phyloP scores from a whole-genome alignment of 768 basidiomycete genomes.

The Pseudohyphozyma bogoriensis region DNA sequence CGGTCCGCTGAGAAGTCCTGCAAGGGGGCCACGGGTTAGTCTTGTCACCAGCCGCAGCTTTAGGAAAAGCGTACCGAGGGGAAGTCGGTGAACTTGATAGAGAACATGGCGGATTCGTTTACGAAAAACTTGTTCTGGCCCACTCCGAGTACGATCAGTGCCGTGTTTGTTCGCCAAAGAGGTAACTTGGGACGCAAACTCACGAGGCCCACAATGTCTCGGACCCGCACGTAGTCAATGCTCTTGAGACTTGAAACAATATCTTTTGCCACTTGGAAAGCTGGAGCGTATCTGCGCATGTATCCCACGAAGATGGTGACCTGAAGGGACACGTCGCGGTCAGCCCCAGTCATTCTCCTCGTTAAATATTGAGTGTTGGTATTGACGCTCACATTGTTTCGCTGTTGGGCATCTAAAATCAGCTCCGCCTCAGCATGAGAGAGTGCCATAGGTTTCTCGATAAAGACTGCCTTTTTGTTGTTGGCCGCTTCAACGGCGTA shows the following conservation, averaged over 20 bases:
- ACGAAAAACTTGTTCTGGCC: conserved; percentile 30
- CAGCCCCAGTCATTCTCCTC: not conserved
- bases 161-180: not conserved
- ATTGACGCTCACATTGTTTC: conserved; percentile 10
- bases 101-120: conserved; percentile 29
- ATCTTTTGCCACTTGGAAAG: conserved; percentile 32
- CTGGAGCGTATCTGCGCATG: conserved; percentile 35
- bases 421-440: conserved; percentile 30
- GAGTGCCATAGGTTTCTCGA: conserved; percentile 37
- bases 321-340: too few species aligned
- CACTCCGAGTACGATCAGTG: not conserved
- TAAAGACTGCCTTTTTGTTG: conserved; percentile 32
- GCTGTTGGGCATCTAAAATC: conserved; percentile 29
- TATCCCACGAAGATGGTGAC: conserved; percentile 33
- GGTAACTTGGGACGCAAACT: not conserved
- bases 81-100: conserved; percentile 24
- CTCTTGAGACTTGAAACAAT: conserved; percentile 24
- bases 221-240: conserved; percentile 32
- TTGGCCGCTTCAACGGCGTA: conserved; percentile 10
- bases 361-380: not conserved
- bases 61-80: too few species aligned
- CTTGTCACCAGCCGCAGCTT: too few species aligned
- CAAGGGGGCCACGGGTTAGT: too few species aligned
- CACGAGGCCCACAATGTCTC: conserved; percentile 35
- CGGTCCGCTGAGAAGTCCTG: conserved; percentile 12